Conservation (phyloP, 179 eudicot genomes). For the Heliamphora ciliata region DNA sequence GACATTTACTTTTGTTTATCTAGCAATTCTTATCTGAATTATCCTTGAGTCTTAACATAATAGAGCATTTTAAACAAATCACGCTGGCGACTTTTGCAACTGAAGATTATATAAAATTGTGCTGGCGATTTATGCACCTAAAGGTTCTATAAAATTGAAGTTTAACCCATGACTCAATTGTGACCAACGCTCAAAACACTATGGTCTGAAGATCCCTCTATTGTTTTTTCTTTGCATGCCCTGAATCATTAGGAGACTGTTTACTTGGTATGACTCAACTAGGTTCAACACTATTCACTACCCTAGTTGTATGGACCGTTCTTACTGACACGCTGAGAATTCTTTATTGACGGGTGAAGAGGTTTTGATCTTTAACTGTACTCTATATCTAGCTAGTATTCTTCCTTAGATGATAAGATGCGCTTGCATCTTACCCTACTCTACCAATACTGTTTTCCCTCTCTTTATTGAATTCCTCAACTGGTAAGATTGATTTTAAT, state of each 20-base stretch:
- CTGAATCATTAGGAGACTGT: neutral
- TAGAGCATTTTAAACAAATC: neutral
- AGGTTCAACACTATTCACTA: neutral
- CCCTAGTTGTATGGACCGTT: neutral
- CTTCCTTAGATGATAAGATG: neutral
- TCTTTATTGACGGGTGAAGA: neutral
- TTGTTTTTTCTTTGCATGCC: neutral
- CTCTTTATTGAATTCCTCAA: neutral
- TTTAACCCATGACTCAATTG: neutral
- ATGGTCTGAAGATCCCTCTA: neutral
- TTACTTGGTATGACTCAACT: neutral
- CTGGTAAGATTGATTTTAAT: neutral
- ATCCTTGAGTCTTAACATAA: too few species aligned
- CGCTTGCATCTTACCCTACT: neutral
- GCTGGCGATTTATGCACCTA: neutral
- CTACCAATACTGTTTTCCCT: neutral
- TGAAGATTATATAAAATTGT: neutral
- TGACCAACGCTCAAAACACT: neutral
- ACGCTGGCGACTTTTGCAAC: too few species aligned
- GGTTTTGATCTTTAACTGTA: neutral
- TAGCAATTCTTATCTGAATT: too few species aligned
- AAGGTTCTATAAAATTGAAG: neutral
- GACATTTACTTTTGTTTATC: too few species aligned
- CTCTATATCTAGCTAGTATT: neutral
- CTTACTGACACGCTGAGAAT: neutral